Evolutionary conservation across 495 filamentous ascomycete species (phyloP).

Genomic region (Lentithecium fluviatile): DNA sequence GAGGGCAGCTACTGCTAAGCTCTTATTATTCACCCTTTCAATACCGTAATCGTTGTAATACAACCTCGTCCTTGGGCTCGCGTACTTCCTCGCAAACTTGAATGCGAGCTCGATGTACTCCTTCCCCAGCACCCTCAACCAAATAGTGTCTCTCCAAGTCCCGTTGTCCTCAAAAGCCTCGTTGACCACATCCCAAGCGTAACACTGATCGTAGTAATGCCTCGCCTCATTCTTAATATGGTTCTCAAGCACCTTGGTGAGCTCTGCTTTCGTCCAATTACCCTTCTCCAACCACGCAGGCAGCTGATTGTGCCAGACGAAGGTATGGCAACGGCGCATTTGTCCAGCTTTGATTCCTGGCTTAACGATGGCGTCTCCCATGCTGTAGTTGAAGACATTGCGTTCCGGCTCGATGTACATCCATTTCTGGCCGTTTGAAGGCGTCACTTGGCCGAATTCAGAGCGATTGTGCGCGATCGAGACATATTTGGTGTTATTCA

Average conservation of each 20-base stretch:
- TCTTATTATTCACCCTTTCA: constrained; percentile 55
- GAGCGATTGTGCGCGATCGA: constrained; percentile 47
- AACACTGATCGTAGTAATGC: constrained; percentile 40
- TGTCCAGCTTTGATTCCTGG: constrained; percentile 28
- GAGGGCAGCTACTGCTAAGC: constrained; percentile 43
- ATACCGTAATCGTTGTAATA: constrained; percentile 75
- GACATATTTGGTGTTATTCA: constrained; percentile 45
- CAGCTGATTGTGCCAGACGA: constrained; percentile 43
- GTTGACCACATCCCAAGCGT: constrained; percentile 46
- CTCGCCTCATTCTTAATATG: constrained; percentile 40
- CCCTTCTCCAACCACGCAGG: constrained; percentile 39
- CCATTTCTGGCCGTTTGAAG: constrained; percentile 55
- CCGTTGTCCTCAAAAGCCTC: constrained; percentile 43
- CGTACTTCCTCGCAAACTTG: constrained; percentile 42
- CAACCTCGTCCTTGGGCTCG: constrained; percentile 49
- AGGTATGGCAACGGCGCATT: constrained; percentile 42
- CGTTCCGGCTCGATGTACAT: constrained; percentile 48
- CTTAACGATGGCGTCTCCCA: constrained; percentile 36
- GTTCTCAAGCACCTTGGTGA: constrained; percentile 36
- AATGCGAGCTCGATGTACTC: constrained; percentile 41
- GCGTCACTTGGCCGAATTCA: constrained; percentile 56
- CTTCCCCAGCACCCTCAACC: constrained; percentile 36
- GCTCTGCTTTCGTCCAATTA: constrained; percentile 34
- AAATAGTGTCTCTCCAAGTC: constrained; percentile 34
- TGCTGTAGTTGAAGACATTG: constrained; percentile 42